Evolutionary conservation across 1,139 yeast genomes (phyloP), one percentile per base, ranked within the genome.

Genomic region (Insectozyma bohioensis): DNA sequence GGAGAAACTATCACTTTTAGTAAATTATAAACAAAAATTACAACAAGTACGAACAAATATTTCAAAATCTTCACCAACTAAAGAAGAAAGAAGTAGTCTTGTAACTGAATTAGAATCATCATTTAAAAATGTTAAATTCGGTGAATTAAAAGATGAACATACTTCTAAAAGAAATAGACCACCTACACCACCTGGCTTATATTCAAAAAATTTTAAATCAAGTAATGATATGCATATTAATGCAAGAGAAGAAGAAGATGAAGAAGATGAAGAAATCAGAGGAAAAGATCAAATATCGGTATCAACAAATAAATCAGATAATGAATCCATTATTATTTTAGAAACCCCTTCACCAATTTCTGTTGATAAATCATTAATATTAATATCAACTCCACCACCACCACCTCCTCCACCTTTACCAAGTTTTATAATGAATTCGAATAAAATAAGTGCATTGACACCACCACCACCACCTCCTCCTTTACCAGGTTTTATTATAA

Each of bases 391-490:
- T 8, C 54, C 64, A 3, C 51, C 58, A 4, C 54, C 58, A 5
- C 56, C 61, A 5, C 58, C 62, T 6, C 59, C 63, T 13, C 59
- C 64, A 8, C 58, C 58, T 5, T 44, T 54, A 8, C 63, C 61
- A 12, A 48, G 41, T 19, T 34, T 44, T 18, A 26, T 46, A 28
- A 30, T 23, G 15, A 24, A 20, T 6, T 10, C 21, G 5, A 13
- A 10, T 52, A 5, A 12, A 11, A 5, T 14, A 10, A 41, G 47
- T 8, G 45, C 51, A 12, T 42, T 52, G 21, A 49, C 58, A 22
- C 24, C 18, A 15, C 19, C 26, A 14, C 51, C 54, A 7, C 45
- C 56, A 7, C 49, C 58, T n/a, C 61, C 62, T 15, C 60, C 63
- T 7, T 48, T 60, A 9, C 58, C 61, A 3, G 49, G 33, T 8